These are phyloP conservation scores for Lentinus tigrinus DNA, from an alignment of 768 basidiomycete genomes.

Conservation along the genomic window DNA sequence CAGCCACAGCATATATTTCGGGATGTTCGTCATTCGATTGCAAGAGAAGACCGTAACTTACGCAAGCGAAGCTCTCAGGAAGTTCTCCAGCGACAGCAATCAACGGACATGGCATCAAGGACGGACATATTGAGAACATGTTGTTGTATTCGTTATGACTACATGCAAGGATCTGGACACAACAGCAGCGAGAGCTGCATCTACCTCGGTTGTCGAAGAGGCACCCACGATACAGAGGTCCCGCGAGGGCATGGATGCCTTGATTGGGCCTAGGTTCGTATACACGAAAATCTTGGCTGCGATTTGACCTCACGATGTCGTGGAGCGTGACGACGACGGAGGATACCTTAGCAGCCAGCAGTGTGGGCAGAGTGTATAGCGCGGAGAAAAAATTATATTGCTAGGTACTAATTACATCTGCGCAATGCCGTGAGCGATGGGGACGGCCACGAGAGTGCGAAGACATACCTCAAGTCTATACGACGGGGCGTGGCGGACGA, in stretches of 20 bases:
- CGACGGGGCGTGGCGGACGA: background rate
- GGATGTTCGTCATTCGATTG: no score
- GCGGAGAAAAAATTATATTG: background rate
- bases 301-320: constrained; percentile 33
- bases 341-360: constrained; percentile 17
- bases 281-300: constrained; percentile 22
- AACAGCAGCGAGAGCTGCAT: background rate
- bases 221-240: background rate
- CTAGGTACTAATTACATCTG: no score
- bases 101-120: no score
- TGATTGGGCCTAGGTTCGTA: constrained; percentile 1
- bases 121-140: background rate
- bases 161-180: background rate
- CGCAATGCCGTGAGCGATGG: background rate
- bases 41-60: no score
- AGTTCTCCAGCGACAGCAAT: no score
- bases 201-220: constrained; percentile 3
- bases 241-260: background rate
- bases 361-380: background rate
- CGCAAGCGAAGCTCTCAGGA: no score
- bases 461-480: background rate
- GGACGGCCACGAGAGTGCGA: background rate
- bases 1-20: no score
- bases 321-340: constrained; percentile 15
- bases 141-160: background rate